Evolutionary conservation across 129 eudicot genomes (phyloP).

Genomic region (Pseudognaphalium luteoalbum): DNA sequence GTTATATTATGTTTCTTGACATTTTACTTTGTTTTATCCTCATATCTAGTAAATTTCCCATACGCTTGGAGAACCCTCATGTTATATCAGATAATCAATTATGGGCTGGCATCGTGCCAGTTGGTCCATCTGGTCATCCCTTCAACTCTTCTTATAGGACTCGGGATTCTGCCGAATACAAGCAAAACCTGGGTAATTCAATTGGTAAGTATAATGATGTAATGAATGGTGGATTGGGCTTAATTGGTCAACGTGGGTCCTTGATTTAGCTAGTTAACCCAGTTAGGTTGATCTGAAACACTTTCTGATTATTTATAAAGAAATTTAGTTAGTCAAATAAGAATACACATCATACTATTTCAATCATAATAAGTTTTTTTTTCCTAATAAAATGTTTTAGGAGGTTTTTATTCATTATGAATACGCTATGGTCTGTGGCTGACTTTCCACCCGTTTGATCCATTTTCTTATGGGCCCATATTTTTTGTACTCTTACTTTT

Average conservation of each 20-base stretch:
- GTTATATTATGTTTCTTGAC: background rate
- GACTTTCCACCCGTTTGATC: background rate
- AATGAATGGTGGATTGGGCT: background rate
- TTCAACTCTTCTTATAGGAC: slow-evolving; percentile 86
- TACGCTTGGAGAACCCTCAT: slow-evolving; percentile 94
- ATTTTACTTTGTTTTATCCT: slow-evolving; percentile 12
- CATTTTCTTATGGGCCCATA: background rate
- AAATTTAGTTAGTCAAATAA: background rate
- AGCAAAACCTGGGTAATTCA: slow-evolving; percentile 86
- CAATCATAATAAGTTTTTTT: background rate
- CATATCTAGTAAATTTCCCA: slow-evolving; percentile 66
- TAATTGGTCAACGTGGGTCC: background rate
- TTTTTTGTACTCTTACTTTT: background rate
- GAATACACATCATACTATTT: background rate
- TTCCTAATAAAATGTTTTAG: background rate
- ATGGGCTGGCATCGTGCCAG: slow-evolving; percentile 91
- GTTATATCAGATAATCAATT: slow-evolving; percentile 85
- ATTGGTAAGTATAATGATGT: slow-evolving; percentile 59
- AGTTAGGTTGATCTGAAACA: background rate
- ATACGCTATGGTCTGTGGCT: background rate
- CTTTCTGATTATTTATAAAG: background rate
- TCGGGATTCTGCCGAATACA: slow-evolving; percentile 88
- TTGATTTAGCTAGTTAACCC: background rate
- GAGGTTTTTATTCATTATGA: background rate
- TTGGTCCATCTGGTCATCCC: slow-evolving; percentile 91